Conservation (phyloP, 1,284 basidiomycete species). For the Ganoderma meredithae region DNA sequence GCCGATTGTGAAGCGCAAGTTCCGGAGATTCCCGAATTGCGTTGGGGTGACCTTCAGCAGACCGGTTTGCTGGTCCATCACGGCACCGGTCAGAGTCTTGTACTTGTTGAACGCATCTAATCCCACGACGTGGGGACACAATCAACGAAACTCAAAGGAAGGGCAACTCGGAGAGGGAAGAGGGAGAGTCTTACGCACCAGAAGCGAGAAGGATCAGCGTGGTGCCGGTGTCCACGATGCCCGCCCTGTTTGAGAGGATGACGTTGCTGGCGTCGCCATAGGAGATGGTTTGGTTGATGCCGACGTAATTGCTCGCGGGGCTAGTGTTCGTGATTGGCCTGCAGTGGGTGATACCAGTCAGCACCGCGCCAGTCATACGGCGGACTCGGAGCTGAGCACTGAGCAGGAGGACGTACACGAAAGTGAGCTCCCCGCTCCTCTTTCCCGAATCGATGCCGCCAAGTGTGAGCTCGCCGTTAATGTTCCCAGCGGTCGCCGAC, state of each 20-base stretch:
- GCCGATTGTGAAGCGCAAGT: slow-evolving; percentile 39
- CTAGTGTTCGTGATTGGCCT: slow-evolving; percentile 55
- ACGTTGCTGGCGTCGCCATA: slow-evolving; percentile 52
- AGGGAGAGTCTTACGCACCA: slow-evolving; percentile 26
- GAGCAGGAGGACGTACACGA: neutral
- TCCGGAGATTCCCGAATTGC: slow-evolving; percentile 38
- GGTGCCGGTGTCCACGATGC: slow-evolving; percentile 68
- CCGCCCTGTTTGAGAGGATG: slow-evolving; percentile 56
- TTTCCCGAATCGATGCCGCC: neutral
- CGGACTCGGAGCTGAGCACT: neutral
- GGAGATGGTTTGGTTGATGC: slow-evolving; percentile 62
- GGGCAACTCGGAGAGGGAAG: no score
- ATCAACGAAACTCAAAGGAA: no score
- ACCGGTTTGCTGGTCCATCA: slow-evolving; percentile 36
- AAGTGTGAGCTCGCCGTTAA: slow-evolving; percentile 31
- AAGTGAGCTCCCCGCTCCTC: neutral
- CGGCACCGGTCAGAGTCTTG: slow-evolving; percentile 36
- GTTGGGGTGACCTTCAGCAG: slow-evolving; percentile 36
- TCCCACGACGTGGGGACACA: no score
- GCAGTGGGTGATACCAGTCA: neutral
- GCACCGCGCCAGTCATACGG: neutral
- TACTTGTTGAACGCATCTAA: slow-evolving; percentile 31
- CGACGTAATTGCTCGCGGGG: slow-evolving; percentile 64
- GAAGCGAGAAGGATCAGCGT: slow-evolving; percentile 48
- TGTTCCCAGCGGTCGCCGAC: slow-evolving; percentile 39